Evolutionary conservation across 176 grass and related monocot genomes (phyloP), one percentile per base, ranked within the genome.

Genomic region (Phragmites australis): DNA sequence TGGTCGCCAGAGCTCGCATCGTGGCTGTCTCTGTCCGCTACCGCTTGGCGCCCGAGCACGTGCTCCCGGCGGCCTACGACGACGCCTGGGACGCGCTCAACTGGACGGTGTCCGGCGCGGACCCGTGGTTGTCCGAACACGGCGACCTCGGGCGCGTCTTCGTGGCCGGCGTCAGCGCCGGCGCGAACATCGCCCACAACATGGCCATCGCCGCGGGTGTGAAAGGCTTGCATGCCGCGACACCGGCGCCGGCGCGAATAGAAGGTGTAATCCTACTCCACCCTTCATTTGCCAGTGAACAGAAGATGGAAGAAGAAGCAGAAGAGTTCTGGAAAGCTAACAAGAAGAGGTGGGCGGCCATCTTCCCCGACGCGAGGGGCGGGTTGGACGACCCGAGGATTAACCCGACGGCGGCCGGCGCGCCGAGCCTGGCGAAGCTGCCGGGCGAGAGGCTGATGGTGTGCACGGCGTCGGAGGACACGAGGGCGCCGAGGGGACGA

Each of bases 11-110:
- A 14, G 86, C 91, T 30, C 19, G 75, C 14, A 73, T 70, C 32
- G 5, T 97, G 61, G 59, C 45, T 2, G 84, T 97, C 42, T 97
- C 93, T 1, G 90, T 92, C 10, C 61, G 81, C 55, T 96, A 90
- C 82, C 84, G 90, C 42, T 82, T 89, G 3, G 90, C 90, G 15
- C 93, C 93, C 2, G 93, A 96, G 87, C 70, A 96, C 75, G 78
- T 32, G 29, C 79, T 97, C 62, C 91, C 88, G 37, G 75, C 66
- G 0, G 86, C 81, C 61, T 91, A 93, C 82, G 81, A 87, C 30
- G 94, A 93, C 62, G 73, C 86, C 6, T 85, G 86, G 88, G 74
- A 74, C 32, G 89, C 85, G 50, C 81, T 93, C 63, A 67, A 19
- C 61, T 97, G 89, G 91, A 80, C 50, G 39, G 13, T 64, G 21